Conservation (phyloP, 805 yeast genomes). For the Brettanomyces naardenensis region DNA sequence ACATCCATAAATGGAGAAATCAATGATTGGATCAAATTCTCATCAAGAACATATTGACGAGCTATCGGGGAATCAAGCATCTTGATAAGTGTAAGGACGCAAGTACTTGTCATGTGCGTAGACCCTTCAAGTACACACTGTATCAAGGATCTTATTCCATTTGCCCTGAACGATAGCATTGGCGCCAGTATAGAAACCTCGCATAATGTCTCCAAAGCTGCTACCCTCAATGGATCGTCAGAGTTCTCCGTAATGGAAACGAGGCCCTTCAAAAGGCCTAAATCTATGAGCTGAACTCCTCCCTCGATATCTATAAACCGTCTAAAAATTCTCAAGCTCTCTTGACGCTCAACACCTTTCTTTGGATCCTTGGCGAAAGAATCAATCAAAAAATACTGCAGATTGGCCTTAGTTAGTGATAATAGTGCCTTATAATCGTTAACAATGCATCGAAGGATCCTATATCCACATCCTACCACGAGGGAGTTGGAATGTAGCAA, state of each 20-base stretch:
- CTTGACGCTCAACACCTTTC: conserved; percentile 56
- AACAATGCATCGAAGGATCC: conserved; percentile 61
- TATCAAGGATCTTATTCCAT: conserved; percentile 36
- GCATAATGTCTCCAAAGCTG: conserved; percentile 46
- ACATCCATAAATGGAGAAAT: conserved; percentile 67
- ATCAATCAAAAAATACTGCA: conserved; percentile 57
- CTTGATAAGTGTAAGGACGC: conserved; percentile 40
- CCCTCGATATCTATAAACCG: conserved; percentile 44
- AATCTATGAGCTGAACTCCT: conserved; percentile 40
- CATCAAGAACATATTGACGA: conserved; percentile 46
- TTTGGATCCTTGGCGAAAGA: conserved; percentile 49
- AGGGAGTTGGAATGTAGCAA: conserved; percentile 41
- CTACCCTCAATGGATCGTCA: conserved; percentile 41
- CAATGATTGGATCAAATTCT: conserved; percentile 53
- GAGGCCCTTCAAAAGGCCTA: conserved; percentile 1
- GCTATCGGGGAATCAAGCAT: conserved; percentile 52
- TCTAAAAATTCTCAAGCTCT: conserved; percentile 68
- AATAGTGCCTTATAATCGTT: conserved; percentile 33
- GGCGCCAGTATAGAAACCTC: conserved; percentile 43
- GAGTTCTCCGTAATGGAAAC: conserved; percentile 39
- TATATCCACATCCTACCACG: conserved; percentile 68
- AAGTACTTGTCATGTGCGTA: conserved; percentile 33
- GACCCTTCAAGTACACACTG: conserved; percentile 50
- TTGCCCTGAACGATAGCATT: conserved; percentile 32
- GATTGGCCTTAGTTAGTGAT: conserved; percentile 42